These are phyloP conservation scores for Plantago major DNA, from an alignment of 257 asterid species.

Conservation along the genomic window DNA sequence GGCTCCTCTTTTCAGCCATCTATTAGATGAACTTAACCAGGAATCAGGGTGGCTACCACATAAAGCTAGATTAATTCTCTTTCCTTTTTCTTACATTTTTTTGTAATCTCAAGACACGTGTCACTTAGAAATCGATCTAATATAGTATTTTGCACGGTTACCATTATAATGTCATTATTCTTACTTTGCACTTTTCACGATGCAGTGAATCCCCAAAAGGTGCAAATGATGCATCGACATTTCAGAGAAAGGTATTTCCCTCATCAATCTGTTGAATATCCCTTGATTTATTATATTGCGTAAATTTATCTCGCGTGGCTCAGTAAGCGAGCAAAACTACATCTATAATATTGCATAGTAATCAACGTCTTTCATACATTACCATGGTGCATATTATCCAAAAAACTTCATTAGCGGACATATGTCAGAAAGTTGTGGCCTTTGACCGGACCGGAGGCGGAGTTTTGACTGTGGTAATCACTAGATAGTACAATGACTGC, in stretches of 20 bases:
- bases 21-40: background rate
- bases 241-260: slow-evolving; percentile 89
- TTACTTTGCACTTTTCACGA: slow-evolving; percentile 17
- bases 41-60: background rate
- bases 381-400: no score
- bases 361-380: no score
- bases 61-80: background rate
- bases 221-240: slow-evolving; percentile 95
- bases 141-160: slow-evolving; percentile 7
- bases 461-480: no score
- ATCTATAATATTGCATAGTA: no score
- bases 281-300: background rate
- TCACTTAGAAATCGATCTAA: slow-evolving; percentile 2
- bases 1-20: background rate
- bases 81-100: background rate
- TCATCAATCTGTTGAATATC: slow-evolving; percentile 15
- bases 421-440: no score
- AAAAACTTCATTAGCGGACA: no score
- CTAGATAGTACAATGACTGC: no score
- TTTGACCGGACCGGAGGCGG: no score
- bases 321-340: no score
- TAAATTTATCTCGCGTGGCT: background rate
- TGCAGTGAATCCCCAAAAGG: slow-evolving; percentile 99
- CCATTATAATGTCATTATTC: background rate
- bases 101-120: slow-evolving; percentile 9